Percentiles rank a stretch among this genome's conserved stretches.
These are phyloP conservation scores for Dothistroma septosporum DNA, from an alignment of 2,329 filamentous ascomycete genomes.

Conservation along the genomic window DNA sequence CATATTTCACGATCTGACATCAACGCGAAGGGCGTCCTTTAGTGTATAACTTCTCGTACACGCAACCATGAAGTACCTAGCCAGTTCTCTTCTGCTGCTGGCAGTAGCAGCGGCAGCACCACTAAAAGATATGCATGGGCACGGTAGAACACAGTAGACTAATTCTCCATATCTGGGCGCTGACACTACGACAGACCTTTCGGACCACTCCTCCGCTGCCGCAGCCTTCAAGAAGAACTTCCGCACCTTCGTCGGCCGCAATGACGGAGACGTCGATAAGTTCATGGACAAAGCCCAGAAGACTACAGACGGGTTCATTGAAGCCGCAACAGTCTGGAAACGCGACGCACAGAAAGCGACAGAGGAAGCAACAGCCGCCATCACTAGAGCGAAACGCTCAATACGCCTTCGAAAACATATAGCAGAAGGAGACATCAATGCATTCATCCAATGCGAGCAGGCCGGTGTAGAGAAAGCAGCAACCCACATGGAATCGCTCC, in stretches of 20 bases:
- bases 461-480: not conserved
- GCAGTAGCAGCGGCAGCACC: not conserved
- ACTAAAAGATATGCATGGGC: not conserved
- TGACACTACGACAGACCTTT: not conserved
- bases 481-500: too few species aligned
- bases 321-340: not conserved
- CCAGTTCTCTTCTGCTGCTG: not conserved
- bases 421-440: not conserved
- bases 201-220: not conserved
- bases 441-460: not conserved
- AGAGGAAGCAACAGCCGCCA: not conserved
- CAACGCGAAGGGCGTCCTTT: not conserved
- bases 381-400: not conserved
- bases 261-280: not conserved
- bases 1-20: not conserved
- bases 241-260: not conserved
- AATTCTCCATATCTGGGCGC: not conserved
- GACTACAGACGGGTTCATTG: not conserved
- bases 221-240: not conserved
- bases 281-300: not conserved
- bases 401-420: not conserved
- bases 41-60: not conserved
- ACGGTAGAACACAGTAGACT: not conserved
- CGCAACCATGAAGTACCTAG: not conserved
- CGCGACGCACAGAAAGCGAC: not conserved